A percentile compares a stretch with the other conserved stretches of the same genome.
Conservation (phyloP, 768 basidiomycete species). For the Dentipellis sp. region DNA sequence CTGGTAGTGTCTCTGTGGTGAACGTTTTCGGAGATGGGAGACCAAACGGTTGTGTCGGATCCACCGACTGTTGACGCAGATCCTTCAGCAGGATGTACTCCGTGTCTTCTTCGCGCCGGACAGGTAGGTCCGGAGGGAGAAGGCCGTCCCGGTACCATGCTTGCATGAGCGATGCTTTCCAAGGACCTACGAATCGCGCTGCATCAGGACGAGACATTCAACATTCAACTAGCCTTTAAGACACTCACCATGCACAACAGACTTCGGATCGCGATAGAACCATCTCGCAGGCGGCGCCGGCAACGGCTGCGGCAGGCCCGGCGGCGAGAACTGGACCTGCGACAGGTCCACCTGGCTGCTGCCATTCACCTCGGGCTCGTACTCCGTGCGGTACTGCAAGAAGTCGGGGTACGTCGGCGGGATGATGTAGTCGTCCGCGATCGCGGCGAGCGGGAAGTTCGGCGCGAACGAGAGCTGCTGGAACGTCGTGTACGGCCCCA, state of each 20-base stretch:
- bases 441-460: slow-evolving; percentile 77
- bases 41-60: slow-evolving; percentile 74
- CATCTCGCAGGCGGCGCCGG: slow-evolving; percentile 63
- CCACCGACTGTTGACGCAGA: slow-evolving; percentile 66
- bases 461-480: slow-evolving; percentile 84
- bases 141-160: slow-evolving; percentile 82
- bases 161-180: slow-evolving; percentile 85
- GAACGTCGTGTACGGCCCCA: slow-evolving; percentile 85
- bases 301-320: slow-evolving; percentile 67
- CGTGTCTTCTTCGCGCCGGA: slow-evolving; percentile 65
- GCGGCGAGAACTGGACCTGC: slow-evolving; percentile 66
- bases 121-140: slow-evolving; percentile 74
- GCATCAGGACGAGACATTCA: slow-evolving; percentile 1
- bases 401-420: slow-evolving; percentile 84
- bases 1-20: slow-evolving; percentile 19
- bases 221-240: too few species aligned
- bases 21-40: slow-evolving; percentile 24
- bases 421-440: slow-evolving; percentile 87
- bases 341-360: slow-evolving; percentile 36
- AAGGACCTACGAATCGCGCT: slow-evolving; percentile 47
- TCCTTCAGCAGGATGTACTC: slow-evolving; percentile 66
- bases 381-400: slow-evolving; percentile 53
- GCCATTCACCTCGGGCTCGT: slow-evolving; percentile 48
- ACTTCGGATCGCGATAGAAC: slow-evolving; percentile 82
- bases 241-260: slow-evolving; percentile 60